Conservation (phyloP, 306 rosid species). For the Calophaca sinica region DNA sequence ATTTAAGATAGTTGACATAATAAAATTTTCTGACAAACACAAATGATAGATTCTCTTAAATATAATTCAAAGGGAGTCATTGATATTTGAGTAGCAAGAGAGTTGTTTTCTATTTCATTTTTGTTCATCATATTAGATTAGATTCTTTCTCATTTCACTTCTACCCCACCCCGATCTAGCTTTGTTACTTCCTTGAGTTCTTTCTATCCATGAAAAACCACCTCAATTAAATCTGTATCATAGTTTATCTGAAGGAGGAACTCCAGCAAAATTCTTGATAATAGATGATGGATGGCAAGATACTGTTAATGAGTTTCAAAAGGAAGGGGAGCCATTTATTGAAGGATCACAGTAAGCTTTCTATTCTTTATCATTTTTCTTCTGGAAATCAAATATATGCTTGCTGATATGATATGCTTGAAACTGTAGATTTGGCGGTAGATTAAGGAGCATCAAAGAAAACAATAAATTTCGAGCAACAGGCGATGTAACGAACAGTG, state of each 20-base stretch:
- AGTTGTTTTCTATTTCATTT: background rate
- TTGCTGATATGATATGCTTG: slow-evolving; percentile 6
- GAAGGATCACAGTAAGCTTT: slow-evolving; percentile 34
- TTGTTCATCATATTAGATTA: background rate
- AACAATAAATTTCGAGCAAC: slow-evolving; percentile 29
- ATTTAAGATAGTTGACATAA: slow-evolving; percentile 8
- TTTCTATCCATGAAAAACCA: background rate
- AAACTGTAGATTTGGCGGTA: slow-evolving; percentile 34
- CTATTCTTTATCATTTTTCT: background rate
- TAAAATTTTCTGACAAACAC: background rate
- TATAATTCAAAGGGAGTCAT: no score
- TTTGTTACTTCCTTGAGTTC: background rate
- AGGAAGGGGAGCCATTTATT: slow-evolving; percentile 23
- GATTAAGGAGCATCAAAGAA: slow-evolving; percentile 36
- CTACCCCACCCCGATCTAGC: background rate
- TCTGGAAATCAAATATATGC: background rate
- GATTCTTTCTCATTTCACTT: background rate
- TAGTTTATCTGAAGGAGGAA: slow-evolving; percentile 36
- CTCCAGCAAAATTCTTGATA: slow-evolving; percentile 38
- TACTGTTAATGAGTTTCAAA: slow-evolving; percentile 32
- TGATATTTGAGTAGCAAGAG: background rate
- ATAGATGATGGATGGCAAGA: slow-evolving; percentile 43
- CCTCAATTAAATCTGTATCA: background rate
- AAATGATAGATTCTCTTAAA: no score
- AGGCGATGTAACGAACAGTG: slow-evolving; percentile 1